Conservation (phyloP, 139 green algal species). For the Chlamydomonas asymmetrica region DNA sequence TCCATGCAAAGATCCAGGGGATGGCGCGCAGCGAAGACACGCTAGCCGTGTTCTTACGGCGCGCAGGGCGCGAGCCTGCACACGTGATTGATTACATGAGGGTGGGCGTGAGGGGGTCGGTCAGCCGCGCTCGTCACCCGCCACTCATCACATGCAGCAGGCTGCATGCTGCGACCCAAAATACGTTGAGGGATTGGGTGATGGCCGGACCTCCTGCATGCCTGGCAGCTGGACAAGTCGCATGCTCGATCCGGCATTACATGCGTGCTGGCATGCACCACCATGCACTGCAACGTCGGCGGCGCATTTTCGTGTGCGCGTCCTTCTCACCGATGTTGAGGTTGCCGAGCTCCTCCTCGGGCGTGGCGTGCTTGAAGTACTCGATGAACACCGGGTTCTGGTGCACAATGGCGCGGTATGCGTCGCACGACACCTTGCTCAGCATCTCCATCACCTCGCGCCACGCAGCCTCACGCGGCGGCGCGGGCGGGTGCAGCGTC, state of each 20-base stretch:
- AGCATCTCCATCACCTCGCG: constrained; percentile 27
- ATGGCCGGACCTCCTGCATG: no score
- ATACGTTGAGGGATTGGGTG: no score
- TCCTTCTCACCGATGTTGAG: constrained; percentile 92
- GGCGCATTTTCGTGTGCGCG: no score
- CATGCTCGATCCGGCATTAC: no score
- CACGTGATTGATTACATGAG: background rate
- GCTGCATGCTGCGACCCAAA: no score
- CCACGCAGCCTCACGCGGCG: constrained; percentile 48
- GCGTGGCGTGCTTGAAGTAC: constrained; percentile 91
- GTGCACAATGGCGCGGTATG: constrained; percentile 75
- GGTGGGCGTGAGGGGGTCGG: background rate
- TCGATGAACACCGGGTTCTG: constrained; percentile 82
- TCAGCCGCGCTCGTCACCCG: no score
- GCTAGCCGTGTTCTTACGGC: constrained; percentile 34
- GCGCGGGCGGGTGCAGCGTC: constrained; percentile 68
- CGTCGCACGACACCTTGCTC: constrained; percentile 51
- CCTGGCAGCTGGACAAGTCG: no score
- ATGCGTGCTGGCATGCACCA: no score
- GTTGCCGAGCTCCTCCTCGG: constrained; percentile 91
- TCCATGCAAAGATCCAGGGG: constrained; percentile 99
- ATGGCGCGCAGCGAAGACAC: constrained; percentile 92
- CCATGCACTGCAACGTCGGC: no score
- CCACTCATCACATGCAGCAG: no score
- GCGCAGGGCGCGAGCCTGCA: constrained; percentile 39